These are phyloP conservation scores for Zelonia costaricensis DNA, from an alignment of 208 protist genomes.

Conservation along the genomic window DNA sequence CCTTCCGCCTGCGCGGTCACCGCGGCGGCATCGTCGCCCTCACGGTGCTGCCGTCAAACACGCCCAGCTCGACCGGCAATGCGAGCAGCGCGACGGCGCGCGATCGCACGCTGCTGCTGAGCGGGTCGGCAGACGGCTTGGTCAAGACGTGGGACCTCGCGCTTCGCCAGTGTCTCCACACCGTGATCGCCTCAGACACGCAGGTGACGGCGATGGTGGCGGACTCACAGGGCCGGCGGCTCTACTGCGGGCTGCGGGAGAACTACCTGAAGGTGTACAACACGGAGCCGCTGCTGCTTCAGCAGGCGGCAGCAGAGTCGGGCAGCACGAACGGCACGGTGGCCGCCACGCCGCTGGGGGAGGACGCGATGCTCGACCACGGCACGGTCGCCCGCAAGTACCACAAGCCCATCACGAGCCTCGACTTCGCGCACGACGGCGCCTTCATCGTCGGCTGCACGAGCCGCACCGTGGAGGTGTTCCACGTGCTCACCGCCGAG, in stretches of 20 bases:
- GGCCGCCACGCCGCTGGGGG: not conserved
- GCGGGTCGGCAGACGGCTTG: conserved; percentile 79
- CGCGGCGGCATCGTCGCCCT: conserved; percentile 78
- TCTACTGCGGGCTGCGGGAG: conserved; percentile 88
- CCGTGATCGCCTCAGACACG: conserved; percentile 80
- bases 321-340: not conserved
- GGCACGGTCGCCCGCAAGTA: conserved; percentile 72
- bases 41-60: conserved; percentile 43
- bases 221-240: conserved; percentile 55
- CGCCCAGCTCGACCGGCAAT: not conserved
- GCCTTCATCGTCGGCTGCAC: conserved; percentile 77
- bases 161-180: conserved; percentile 88
- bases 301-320: conserved; percentile 2
- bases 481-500: conserved; percentile 61
- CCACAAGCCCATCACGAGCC: conserved; percentile 76
- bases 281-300: conserved; percentile 43
- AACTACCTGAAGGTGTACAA: conserved; percentile 89
- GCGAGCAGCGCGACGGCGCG: not conserved
- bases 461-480: conserved; percentile 88
- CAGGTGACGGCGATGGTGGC: conserved; percentile 72
- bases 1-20: conserved; percentile 87
- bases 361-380: conserved; percentile 53
- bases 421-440: conserved; percentile 71
- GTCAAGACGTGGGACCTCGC: conserved; percentile 88
- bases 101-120: conserved; percentile 56